These are phyloP conservation scores for Hericium coralloides DNA, from an alignment of 768 basidiomycete genomes.

Conservation along the genomic window DNA sequence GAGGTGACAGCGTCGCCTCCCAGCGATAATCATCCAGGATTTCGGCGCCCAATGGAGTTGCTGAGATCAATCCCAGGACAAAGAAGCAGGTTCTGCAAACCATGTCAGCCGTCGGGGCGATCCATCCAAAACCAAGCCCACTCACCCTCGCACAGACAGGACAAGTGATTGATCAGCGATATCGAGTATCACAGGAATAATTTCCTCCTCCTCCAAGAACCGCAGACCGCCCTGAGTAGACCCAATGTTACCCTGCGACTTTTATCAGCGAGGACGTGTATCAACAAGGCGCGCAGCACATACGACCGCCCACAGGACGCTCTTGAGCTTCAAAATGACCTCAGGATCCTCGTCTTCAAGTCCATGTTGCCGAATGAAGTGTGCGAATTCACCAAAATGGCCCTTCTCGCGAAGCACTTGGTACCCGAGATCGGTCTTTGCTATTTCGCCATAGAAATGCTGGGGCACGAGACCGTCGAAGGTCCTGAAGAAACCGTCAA, in stretches of 20 bases:
- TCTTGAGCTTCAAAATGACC: conserved; percentile 85
- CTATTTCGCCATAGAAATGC: conserved; percentile 97
- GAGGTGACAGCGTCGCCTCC: conserved; percentile 83
- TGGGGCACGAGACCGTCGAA: conserved; percentile 86
- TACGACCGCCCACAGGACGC: conserved; percentile 94
- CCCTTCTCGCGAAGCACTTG: conserved; percentile 85
- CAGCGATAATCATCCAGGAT: conserved; percentile 88
- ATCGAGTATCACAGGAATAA: conserved; percentile 82
- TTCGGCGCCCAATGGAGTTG: conserved; percentile 87
- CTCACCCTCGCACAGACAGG: conserved; percentile 89
- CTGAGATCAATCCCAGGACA: conserved; percentile 86
- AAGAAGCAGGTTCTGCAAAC: conserved; percentile 87
- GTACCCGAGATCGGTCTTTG: conserved; percentile 93
- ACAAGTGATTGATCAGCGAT: conserved; percentile 87
- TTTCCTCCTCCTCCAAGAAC: conserved; percentile 92
- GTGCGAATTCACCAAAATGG: conserved; percentile 85
- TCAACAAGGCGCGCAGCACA: not conserved
- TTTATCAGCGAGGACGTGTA: not conserved
- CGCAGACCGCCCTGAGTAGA: conserved; percentile 85
- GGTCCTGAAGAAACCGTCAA: conserved; percentile 29
- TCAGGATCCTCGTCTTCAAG: conserved; percentile 78
- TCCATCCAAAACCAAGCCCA: not conserved
- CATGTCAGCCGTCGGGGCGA: not conserved
- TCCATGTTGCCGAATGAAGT: conserved; percentile 82
- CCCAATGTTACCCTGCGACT: conserved; percentile 81